phyloP scores from a whole-genome alignment of 371 early-diverging fungal species.

The Fennellomyces sp. region DNA sequence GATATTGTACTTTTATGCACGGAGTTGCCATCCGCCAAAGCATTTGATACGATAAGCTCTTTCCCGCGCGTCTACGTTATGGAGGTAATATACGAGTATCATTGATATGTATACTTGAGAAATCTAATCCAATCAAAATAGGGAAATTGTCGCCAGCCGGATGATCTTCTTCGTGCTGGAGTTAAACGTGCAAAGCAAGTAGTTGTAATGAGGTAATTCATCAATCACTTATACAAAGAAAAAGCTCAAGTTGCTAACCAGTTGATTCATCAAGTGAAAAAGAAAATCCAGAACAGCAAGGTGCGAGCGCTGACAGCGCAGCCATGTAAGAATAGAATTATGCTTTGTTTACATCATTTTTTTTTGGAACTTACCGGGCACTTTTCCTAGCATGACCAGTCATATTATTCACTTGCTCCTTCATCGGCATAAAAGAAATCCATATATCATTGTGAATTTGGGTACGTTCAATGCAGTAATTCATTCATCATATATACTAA shows the following conservation, averaged over 20 bases:
- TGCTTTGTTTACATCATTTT: background rate
- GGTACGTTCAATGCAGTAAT: conserved; percentile 11
- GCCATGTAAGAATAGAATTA: conserved; percentile 38
- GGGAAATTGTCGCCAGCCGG: conserved; percentile 64
- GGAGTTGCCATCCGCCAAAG: conserved; percentile 37
- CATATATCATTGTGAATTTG: conserved; percentile 35
- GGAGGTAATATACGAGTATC: conserved; percentile 27
- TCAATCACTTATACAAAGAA: no score
- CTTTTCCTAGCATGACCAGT: conserved; percentile 32
- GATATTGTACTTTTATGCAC: conserved; percentile 59
- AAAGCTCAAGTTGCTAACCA: background rate
- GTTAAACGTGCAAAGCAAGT: conserved; percentile 59
- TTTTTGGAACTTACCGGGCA: background rate
- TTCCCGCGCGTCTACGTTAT: conserved; percentile 61
- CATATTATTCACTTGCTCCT: conserved; percentile 38
- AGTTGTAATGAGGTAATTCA: conserved; percentile 61
- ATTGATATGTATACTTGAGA: background rate
- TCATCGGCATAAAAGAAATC: conserved; percentile 15
- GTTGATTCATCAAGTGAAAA: conserved; percentile 44
- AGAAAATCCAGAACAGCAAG: conserved; percentile 35
- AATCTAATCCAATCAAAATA: conserved; percentile 7
- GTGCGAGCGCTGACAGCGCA: conserved; percentile 45
- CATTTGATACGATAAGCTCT: conserved; percentile 44
- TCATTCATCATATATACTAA: background rate
- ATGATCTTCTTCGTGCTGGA: conserved; percentile 63